phyloP scores from a whole-genome alignment of 2,329 filamentous ascomycete genomes.

The Neurospora sp. region DNA sequence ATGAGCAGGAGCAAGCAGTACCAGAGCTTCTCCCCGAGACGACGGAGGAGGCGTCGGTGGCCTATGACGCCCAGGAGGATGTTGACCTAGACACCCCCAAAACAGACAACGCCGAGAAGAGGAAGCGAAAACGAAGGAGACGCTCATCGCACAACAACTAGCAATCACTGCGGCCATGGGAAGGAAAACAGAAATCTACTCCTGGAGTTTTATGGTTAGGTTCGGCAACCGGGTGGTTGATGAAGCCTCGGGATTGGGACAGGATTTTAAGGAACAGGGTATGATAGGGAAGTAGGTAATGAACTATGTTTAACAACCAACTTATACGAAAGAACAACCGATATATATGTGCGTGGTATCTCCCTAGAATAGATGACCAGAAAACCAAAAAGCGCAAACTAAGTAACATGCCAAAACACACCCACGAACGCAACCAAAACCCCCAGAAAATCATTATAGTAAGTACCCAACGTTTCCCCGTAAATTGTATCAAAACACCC shows the following conservation, averaged over 20 bases:
- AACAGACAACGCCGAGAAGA: background rate
- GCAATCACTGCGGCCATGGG: background rate
- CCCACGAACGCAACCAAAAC: background rate
- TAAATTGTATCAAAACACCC: constrained; percentile 51
- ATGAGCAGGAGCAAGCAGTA: background rate
- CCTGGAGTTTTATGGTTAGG: background rate
- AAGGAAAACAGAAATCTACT: background rate
- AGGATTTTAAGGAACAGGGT: background rate
- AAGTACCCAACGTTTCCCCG: background rate
- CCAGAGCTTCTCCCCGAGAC: background rate
- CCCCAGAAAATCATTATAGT: background rate
- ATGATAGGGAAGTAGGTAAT: background rate
- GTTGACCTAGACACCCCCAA: background rate
- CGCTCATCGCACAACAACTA: background rate
- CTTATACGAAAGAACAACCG: background rate
- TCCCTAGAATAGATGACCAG: background rate
- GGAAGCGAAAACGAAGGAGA: background rate
- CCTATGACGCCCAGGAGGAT: background rate
- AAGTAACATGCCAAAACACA: background rate
- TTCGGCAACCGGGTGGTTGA: background rate
- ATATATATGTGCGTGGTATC: background rate
- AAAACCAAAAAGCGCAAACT: background rate
- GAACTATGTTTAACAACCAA: background rate
- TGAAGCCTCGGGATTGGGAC: background rate
- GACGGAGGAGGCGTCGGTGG: background rate